Conservation (phyloP, 2,329 filamentous ascomycete genomes). For the Ceratocystiopsis minuta region DNA sequence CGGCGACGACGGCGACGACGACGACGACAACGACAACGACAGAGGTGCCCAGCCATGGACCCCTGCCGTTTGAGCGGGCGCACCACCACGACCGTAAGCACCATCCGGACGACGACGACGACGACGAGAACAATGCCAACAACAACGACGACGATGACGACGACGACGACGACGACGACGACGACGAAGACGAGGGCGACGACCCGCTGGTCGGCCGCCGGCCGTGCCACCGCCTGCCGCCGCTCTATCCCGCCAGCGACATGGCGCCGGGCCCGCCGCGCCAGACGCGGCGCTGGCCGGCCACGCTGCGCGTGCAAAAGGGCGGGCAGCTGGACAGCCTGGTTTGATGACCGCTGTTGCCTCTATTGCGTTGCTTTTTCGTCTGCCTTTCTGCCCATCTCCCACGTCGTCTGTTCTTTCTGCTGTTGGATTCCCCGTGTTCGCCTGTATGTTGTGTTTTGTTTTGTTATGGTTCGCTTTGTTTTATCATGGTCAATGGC, state of each 20-base stretch:
- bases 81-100: background rate
- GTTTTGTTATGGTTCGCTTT: too few species aligned
- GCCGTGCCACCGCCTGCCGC: too few species aligned
- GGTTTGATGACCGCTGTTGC: background rate
- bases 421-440: too few species aligned
- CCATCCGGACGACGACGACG: background rate
- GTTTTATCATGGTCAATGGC: too few species aligned
- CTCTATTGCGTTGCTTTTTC: background rate
- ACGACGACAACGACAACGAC: too few species aligned
- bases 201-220: too few species aligned
- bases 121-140: background rate
- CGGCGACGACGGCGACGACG: too few species aligned
- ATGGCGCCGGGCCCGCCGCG: too few species aligned
- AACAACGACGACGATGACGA: background rate
- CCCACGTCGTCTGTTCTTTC: background rate
- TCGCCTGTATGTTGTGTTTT: too few species aligned
- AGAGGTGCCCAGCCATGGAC: too few species aligned
- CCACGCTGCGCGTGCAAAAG: constrained; percentile 8
- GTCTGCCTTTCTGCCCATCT: background rate
- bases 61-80: too few species aligned
- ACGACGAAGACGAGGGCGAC: background rate
- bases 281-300: background rate
- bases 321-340: constrained; percentile 7
- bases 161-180: background rate
- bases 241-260: background rate